Base-by-base conservation (phyloP, 176 grass and related monocot genomes). In the Coix lacrymajobi region DNA sequence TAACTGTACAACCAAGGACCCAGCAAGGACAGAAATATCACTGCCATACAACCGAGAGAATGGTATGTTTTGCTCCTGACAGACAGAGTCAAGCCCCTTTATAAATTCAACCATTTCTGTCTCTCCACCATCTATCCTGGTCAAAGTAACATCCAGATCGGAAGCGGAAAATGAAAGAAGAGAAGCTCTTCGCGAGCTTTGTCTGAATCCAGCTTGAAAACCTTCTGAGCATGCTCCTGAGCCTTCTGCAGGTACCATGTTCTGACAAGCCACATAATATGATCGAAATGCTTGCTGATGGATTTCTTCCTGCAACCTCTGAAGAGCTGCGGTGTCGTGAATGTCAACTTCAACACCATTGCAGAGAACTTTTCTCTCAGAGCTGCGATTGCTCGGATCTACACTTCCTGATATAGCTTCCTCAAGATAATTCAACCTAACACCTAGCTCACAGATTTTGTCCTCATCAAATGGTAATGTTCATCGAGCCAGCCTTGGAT, bases 401-500 rank as follows among this genome's bases (percentile, higher is more conserved):
- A 54, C 38, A 85, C 40, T 87, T 87, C 81, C 89, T 82, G 84
- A 88, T 69, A 90, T 82, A 90, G 81, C 76, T 22, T 96, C 91
- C 40, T 99, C 96, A 77, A 99, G 90, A 82, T 92, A 92, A 69
- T 94, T 99, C 66, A 90, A 83, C 77, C 96, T 86, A 78, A 92
- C 91, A 80, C 63, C 91, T 71, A 85, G 90, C 82, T 99, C 96
- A 87, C 89, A 99, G 66, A 81, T 52, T 84, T 87, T 92, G 71
- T 96, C 86, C 79, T 93, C 89, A 99, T 93, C 79, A 99, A 81
- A 88, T 92, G 87, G 87, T 99, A 99, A 85, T 99, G 96, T 72
- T 99, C 96, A 81, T 99, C 96, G 30, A 96, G 87, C 96, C 96
- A 99, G 39, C 96, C 96, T 71, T 99, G 96, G 73, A 99, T 88